A percentile compares a stretch with the other conserved stretches of the same genome.
phyloP scores from a whole-genome alignment of 2,329 filamentous ascomycete genomes.

The Scytalidium lignicola region DNA sequence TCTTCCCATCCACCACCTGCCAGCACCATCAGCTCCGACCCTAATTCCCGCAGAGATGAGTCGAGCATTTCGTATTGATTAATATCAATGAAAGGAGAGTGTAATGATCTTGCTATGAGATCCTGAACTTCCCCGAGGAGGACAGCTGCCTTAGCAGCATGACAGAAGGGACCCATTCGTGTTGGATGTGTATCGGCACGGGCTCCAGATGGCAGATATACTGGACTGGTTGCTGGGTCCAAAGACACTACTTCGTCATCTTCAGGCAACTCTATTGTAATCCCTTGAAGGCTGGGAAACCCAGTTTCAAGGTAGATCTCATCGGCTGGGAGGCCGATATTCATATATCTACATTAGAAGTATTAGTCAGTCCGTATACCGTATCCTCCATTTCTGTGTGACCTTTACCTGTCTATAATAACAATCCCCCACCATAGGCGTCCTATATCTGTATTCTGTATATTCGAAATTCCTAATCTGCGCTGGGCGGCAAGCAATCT shows the following conservation, averaged over 20 bases:
- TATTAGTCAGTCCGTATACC: neutral
- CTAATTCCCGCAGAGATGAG: constrained; percentile 7
- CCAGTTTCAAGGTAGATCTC: constrained; percentile 15
- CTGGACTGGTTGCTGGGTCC: neutral
- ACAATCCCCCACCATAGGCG: constrained; percentile 18
- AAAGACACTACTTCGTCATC: constrained; percentile 9
- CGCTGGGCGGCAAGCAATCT: constrained; percentile 8
- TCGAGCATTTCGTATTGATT: constrained; percentile 7
- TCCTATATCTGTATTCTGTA: constrained; percentile 16
- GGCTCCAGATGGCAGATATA: constrained; percentile 10
- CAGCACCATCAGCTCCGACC: constrained; percentile 10
- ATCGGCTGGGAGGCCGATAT: constrained; percentile 12
- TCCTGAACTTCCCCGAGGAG: constrained; percentile 14
- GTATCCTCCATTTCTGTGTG: no score
- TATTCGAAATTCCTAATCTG: constrained; percentile 2
- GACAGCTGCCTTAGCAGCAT: constrained; percentile 13
- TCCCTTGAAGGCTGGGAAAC: constrained; percentile 7
- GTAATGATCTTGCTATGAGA: constrained; percentile 9
- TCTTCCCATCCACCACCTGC: constrained; percentile 19
- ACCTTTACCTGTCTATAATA: constrained; percentile 14
- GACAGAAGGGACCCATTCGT: constrained; percentile 16
- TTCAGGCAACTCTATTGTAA: constrained; percentile 14
- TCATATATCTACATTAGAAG: constrained; percentile 16
- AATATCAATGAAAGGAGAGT: constrained; percentile 8
- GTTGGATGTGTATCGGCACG: constrained; percentile 11